phyloP scores from a whole-genome alignment of 2,329 filamentous ascomycete species.

The Chaetomium strumarium region DNA sequence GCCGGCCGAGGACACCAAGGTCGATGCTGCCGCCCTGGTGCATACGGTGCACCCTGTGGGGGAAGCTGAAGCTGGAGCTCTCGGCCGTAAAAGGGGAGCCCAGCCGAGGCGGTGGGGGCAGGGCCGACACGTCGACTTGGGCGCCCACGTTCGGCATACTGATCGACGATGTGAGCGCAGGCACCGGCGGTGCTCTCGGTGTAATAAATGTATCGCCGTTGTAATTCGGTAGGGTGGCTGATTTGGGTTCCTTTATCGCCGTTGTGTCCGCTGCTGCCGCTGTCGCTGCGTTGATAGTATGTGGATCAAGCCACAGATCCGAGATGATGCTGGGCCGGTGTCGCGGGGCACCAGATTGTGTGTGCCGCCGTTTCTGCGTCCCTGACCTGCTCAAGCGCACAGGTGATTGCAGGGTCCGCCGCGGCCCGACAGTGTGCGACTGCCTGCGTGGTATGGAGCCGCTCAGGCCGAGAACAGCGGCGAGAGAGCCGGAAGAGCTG shows the following conservation, averaged over 20 bases:
- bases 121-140: conserved; percentile 26
- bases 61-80: conserved; percentile 52
- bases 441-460: conserved; percentile 35
- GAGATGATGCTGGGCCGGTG: conserved; percentile 51
- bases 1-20: conserved; percentile 40
- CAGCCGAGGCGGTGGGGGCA: conserved; percentile 40
- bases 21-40: conserved; percentile 41
- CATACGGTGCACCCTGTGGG: conserved; percentile 44
- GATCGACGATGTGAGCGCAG: conserved; percentile 21
- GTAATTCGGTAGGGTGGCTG: conserved; percentile 27
- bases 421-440: conserved; percentile 45
- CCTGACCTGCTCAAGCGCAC: conserved; percentile 48
- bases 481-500: conserved; percentile 48
- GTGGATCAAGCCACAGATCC: conserved; percentile 48
- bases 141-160: conserved; percentile 26
- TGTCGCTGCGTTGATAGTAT: conserved; percentile 22
- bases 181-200: conserved; percentile 32
- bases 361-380: conserved; percentile 50
- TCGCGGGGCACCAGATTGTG: conserved; percentile 44
- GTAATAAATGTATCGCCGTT: conserved; percentile 37
- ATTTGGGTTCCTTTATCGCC: conserved; percentile 24
- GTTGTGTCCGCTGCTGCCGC: conserved; percentile 7
- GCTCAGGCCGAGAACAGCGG: conserved; percentile 34
- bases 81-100: conserved; percentile 53
- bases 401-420: conserved; percentile 48